phyloP scores from a whole-genome alignment of 139 green algal genomes.

The Haematococcus lacustris region DNA sequence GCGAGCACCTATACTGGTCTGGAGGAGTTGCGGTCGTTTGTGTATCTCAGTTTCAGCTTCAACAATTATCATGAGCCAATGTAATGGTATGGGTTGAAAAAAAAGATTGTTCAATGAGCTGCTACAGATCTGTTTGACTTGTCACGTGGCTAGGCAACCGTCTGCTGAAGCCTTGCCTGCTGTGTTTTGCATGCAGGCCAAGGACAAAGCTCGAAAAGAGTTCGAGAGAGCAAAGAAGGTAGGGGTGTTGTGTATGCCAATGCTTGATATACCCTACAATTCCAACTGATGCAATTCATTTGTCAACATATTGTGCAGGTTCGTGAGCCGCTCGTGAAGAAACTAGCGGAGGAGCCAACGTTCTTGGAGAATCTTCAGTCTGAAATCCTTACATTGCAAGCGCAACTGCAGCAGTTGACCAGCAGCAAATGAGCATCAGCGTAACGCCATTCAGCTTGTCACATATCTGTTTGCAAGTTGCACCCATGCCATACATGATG shows the following conservation, averaged over 20 bases:
- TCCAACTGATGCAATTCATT: not conserved
- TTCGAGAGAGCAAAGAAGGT: slow-evolving; percentile 65
- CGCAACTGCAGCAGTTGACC: slow-evolving; percentile 2
- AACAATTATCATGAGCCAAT: not conserved
- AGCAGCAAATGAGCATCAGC: no score
- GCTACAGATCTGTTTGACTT: not conserved
- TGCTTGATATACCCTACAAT: not conserved
- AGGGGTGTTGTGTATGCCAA: slow-evolving; percentile 1
- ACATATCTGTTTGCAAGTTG: no score
- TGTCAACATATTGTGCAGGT: not conserved
- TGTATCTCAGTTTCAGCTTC: not conserved
- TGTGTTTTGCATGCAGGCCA: slow-evolving; percentile 22
- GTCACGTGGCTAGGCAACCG: not conserved
- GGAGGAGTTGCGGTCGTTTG: not conserved
- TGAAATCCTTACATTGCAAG: slow-evolving; percentile 18
- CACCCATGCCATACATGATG: no score
- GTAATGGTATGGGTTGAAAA: not conserved
- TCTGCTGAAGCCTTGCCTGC: not conserved
- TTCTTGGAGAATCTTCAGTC: slow-evolving; percentile 26
- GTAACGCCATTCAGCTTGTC: no score
- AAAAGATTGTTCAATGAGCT: not conserved
- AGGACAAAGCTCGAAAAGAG: slow-evolving; percentile 70
- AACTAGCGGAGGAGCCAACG: slow-evolving; percentile 39
- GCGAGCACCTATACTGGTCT: not conserved
- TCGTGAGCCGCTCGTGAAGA: slow-evolving; percentile 44